A percentile compares a stretch with the other conserved stretches of the same genome.
Evolutionary conservation across 371 early-diverging fungal species (phyloP).

Genomic region (Parasitella parasitica): DNA sequence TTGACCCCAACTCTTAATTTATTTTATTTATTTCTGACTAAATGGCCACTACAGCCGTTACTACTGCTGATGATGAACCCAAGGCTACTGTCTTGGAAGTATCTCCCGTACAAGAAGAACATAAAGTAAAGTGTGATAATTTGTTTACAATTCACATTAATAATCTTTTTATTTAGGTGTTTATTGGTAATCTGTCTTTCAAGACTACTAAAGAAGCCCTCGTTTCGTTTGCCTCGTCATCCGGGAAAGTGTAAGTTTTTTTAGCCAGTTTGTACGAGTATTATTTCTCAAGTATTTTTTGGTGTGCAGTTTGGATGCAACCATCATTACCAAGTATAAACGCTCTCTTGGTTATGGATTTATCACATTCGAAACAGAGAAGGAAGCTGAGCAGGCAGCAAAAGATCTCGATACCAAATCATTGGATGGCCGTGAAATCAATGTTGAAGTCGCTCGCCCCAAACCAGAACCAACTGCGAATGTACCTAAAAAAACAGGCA

Average conservation of each 20-base stretch:
- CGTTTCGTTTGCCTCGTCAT: constrained; percentile 67
- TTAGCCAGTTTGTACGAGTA: background rate
- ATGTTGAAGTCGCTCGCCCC: constrained; percentile 86
- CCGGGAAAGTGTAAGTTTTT: constrained; percentile 74
- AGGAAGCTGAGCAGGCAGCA: constrained; percentile 75
- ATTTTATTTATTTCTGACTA: background rate
- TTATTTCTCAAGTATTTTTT: background rate
- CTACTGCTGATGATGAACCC: background rate
- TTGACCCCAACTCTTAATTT: background rate
- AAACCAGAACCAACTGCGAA: constrained; percentile 7
- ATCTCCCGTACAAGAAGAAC: background rate
- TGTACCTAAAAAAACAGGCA: background rate
- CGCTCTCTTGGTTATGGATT: constrained; percentile 93
- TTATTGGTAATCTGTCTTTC: constrained; percentile 94
- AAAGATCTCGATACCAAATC: constrained; percentile 67
- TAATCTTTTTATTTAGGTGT: constrained; percentile 59
- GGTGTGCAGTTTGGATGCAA: constrained; percentile 50
- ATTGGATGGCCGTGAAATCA: constrained; percentile 80
- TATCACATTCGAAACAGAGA: constrained; percentile 77
- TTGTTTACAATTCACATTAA: background rate
- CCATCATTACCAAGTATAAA: constrained; percentile 72
- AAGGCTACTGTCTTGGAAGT: background rate
- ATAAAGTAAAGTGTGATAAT: constrained; percentile 1
- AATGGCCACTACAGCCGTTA: background rate
- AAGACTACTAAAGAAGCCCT: constrained; percentile 78